Percentiles rank a stretch among this genome's conserved stretches.
These are phyloP conservation scores for Pichia thaimueangensis DNA, from an alignment of 805 yeast genomes.

Conservation along the genomic window DNA sequence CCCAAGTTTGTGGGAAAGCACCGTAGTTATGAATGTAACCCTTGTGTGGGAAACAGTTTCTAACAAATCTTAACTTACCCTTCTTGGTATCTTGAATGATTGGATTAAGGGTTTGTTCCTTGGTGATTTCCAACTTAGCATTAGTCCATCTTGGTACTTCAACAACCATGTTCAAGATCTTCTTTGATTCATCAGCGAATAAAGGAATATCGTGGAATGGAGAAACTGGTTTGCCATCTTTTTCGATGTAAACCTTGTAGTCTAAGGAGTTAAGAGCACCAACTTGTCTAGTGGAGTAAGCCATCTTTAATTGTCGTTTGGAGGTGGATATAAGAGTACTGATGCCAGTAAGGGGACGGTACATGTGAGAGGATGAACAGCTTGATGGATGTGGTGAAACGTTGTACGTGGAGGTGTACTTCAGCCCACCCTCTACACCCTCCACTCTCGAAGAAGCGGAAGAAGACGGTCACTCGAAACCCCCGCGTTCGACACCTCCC, in stretches of 20 bases:
- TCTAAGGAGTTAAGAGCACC: constrained; percentile 96
- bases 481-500: too few relatives aligned
- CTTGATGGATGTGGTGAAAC: too few relatives aligned
- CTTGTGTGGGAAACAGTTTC: constrained; percentile 98
- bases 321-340: too few relatives aligned
- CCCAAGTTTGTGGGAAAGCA: constrained; percentile 96
- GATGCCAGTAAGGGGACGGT: too few relatives aligned
- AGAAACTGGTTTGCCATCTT: constrained; percentile 90
- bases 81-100: constrained; percentile 96
- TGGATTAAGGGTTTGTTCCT: constrained; percentile 81
- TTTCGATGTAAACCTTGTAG: constrained; percentile 83
- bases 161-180: constrained; percentile 72
- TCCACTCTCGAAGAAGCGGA: too few relatives aligned
- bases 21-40: constrained; percentile 99
- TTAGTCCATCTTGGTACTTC: constrained; percentile 99
- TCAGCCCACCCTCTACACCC: too few relatives aligned
- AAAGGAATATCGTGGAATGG: constrained; percentile 93
- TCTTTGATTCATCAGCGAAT: constrained; percentile 89
- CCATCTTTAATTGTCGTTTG: constrained; percentile 47
- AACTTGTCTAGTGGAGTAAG: constrained; percentile 83
- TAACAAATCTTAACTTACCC: constrained; percentile 91
- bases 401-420: too few relatives aligned
- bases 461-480: too few relatives aligned
- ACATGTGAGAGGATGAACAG: too few relatives aligned
- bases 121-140: constrained; percentile 92